These are phyloP conservation scores for Fusarium nisikadoi DNA, from an alignment of 2,329 filamentous ascomycete species.

Conservation along the genomic window DNA sequence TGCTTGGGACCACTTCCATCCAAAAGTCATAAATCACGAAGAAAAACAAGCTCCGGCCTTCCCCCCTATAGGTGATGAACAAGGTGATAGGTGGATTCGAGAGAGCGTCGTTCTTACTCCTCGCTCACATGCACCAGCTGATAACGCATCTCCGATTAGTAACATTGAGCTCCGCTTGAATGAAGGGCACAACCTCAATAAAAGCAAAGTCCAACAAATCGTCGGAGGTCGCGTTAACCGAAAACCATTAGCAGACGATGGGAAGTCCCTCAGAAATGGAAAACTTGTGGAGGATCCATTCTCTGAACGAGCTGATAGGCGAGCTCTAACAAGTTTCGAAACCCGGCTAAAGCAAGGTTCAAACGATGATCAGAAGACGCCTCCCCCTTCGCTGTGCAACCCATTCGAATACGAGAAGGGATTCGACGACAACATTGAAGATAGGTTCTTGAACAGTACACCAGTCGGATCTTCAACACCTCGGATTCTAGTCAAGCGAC, in stretches of 20 bases:
- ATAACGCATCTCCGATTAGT: conserved; percentile 41
- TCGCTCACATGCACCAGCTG: not conserved
- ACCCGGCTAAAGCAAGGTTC: conserved; percentile 28
- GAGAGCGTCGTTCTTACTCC: conserved; percentile 1
- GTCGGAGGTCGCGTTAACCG: conserved; percentile 45
- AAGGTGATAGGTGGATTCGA: conserved; percentile 4
- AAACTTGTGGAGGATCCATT: conserved; percentile 47
- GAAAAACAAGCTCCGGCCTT: conserved; percentile 19
- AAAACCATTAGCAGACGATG: conserved; percentile 46
- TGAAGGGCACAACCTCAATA: conserved; percentile 50
- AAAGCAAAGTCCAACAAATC: conserved; percentile 50
- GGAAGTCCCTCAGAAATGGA: conserved; percentile 42
- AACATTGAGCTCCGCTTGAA: conserved; percentile 49
- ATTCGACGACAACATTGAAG: conserved; percentile 53
- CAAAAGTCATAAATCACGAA: conserved; percentile 42
- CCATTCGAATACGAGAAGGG: conserved; percentile 53
- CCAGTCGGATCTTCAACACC: conserved; percentile 55
- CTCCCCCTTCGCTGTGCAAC: conserved; percentile 12
- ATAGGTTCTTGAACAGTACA: conserved; percentile 51
- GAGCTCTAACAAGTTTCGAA: conserved; percentile 42
- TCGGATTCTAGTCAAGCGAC: conserved; percentile 40
- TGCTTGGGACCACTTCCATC: conserved; percentile 48
- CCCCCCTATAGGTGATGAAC: not conserved
- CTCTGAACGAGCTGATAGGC: conserved; percentile 32
- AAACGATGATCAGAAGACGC: not conserved